phyloP scores from a whole-genome alignment of 1,284 basidiomycete genomes.

The Pseudozyma tsukubaensis region DNA sequence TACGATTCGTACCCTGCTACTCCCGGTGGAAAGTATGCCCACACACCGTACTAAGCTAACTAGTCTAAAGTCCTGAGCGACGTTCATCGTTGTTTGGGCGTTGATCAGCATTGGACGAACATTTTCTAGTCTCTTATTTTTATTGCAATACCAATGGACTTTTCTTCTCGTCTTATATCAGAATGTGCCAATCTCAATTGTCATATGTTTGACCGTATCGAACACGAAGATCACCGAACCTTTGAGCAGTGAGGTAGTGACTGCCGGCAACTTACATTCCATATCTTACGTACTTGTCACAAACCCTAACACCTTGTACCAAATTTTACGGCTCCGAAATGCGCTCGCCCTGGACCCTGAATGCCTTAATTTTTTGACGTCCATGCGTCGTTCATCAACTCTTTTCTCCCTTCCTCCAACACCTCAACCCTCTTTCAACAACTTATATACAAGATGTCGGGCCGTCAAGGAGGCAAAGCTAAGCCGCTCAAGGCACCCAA shows the following conservation, averaged over 20 bases:
- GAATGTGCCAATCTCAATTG: not conserved
- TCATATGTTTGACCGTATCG: not conserved
- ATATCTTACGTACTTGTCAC: too few species aligned
- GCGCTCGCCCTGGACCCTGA: conserved; percentile 24
- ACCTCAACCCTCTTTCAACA: not conserved
- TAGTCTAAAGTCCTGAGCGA: not conserved
- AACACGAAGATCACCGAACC: too few species aligned
- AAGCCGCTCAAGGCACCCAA: conserved; percentile 65
- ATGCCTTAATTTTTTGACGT: conserved; percentile 2
- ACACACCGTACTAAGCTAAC: conserved; percentile 19
- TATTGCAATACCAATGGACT: conserved; percentile 22
- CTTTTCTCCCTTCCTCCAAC: not conserved
- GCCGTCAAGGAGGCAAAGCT: conserved; percentile 64
- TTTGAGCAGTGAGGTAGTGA: too few species aligned
- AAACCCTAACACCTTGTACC: not conserved
- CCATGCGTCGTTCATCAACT: not conserved
- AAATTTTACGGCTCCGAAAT: conserved; percentile 21
- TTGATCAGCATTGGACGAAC: not conserved
- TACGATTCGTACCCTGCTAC: conserved; percentile 40
- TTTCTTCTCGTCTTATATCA: not conserved
- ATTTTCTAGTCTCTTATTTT: not conserved
- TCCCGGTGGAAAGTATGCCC: conserved; percentile 23
- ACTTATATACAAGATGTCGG: conserved; percentile 44
- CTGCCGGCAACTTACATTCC: too few species aligned
- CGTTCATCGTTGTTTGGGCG: not conserved